phyloP scores from a whole-genome alignment of 495 filamentous ascomycete genomes.

The Hypoxylon lienhwacheense region DNA sequence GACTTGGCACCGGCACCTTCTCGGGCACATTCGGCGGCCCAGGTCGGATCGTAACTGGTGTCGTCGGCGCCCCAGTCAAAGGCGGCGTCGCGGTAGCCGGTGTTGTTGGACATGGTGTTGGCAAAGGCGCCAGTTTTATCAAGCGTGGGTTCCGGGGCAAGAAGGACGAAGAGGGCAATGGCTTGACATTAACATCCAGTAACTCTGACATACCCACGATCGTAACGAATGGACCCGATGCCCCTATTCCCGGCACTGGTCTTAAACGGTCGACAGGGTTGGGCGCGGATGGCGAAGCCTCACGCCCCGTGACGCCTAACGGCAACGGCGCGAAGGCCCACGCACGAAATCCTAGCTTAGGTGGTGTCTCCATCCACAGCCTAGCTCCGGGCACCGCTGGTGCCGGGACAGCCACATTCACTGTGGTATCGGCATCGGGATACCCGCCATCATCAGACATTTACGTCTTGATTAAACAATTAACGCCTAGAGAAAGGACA shows the following conservation, averaged over 20 bases:
- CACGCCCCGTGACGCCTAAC: conserved; percentile 45
- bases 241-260: conserved; percentile 37
- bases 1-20: conserved; percentile 92
- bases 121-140: conserved; percentile 86
- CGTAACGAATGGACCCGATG: conserved; percentile 44
- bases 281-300: conserved; percentile 29
- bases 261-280: conserved; percentile 42
- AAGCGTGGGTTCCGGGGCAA: conserved; percentile 74
- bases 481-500: conserved; percentile 68
- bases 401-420: conserved; percentile 76
- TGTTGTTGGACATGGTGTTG: conserved; percentile 73
- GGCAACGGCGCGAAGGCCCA: conserved; percentile 52
- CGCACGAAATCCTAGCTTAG: conserved; percentile 68
- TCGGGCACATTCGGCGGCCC: conserved; percentile 86
- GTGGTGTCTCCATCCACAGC: conserved; percentile 60
- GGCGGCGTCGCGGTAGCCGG: conserved; percentile 75
- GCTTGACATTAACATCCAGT: conserved; percentile 33
- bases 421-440: conserved; percentile 74
- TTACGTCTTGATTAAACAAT: conserved; percentile 71
- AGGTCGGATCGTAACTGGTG: conserved; percentile 82
- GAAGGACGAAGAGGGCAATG: conserved; percentile 58
- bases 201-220: conserved; percentile 50
- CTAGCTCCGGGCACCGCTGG: conserved; percentile 59
- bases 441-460: conserved; percentile 80
- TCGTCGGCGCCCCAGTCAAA: conserved; percentile 85